A percentile compares a stretch with the other conserved stretches of the same genome.
Conservation (phyloP, 1,284 basidiomycete species). For the Apiotrichum brassicae region DNA sequence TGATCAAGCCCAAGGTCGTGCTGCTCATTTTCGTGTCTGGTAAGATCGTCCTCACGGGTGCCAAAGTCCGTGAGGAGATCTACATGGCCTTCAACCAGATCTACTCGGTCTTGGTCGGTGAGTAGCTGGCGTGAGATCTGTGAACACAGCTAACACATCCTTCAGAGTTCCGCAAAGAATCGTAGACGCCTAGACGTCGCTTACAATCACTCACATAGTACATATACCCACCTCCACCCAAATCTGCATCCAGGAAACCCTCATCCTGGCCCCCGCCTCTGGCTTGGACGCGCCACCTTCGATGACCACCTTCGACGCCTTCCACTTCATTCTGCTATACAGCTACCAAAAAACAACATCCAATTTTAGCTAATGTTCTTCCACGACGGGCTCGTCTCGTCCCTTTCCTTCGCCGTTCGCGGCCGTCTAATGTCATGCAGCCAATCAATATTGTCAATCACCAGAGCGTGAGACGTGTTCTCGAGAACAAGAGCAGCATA, state of each 20-base stretch:
- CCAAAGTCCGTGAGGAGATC: conserved; percentile 99
- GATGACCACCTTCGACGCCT: no score
- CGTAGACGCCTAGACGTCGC: conserved; percentile 18
- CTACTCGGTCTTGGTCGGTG: conserved; percentile 73
- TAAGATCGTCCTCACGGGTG: conserved; percentile 97
- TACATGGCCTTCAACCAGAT: conserved; percentile 99
- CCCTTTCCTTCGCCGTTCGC: no score
- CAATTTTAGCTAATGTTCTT: no score
- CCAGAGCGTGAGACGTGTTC: no score
- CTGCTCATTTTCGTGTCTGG: conserved; percentile 98
- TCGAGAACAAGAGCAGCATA: no score
- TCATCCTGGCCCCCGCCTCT: not conserved
- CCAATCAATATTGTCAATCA: no score
- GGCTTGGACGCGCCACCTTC: conserved; percentile 4
- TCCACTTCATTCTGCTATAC: no score
- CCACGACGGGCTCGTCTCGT: no score
- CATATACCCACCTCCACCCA: not conserved
- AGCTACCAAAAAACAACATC: no score
- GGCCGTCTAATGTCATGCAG: no score
- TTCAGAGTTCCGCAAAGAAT: conserved; percentile 40
- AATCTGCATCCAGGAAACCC: conserved; percentile 2
- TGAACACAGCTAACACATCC: not conserved
- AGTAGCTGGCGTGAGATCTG: conserved; percentile 9
- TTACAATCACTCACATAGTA: not conserved
- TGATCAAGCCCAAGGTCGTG: conserved; percentile 99